Evolutionary conservation across 1,139 yeast genomes (phyloP).

Genomic region (Suhomyces yuchorum): DNA sequence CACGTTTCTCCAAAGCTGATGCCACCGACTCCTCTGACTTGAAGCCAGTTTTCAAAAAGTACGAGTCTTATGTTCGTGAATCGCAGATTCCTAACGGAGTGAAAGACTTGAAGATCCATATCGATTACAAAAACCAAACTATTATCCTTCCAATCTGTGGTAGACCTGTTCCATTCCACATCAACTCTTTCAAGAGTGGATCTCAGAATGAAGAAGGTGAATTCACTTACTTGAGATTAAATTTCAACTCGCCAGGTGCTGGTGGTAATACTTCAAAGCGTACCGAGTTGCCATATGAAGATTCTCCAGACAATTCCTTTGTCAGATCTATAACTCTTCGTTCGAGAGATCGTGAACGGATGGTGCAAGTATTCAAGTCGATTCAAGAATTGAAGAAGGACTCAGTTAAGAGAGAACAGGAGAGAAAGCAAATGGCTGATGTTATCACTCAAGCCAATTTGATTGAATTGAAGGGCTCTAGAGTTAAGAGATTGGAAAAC

Average conservation of each 20-base stretch:
- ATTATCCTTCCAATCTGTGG: slow-evolving; percentile 91
- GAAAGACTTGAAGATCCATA: slow-evolving; percentile 81
- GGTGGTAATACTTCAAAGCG: slow-evolving; percentile 70
- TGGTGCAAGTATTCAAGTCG: slow-evolving; percentile 87
- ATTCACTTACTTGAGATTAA: slow-evolving; percentile 83
- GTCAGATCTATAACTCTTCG: slow-evolving; percentile 86
- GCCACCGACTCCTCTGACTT: slow-evolving; percentile 66
- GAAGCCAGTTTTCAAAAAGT: slow-evolving; percentile 80
- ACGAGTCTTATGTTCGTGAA: slow-evolving; percentile 92
- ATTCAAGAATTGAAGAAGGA: slow-evolving; percentile 93
- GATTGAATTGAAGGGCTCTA: slow-evolving; percentile 72
- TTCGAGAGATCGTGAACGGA: slow-evolving; percentile 87
- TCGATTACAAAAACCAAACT: slow-evolving; percentile 86
- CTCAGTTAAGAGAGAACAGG: slow-evolving; percentile 86
- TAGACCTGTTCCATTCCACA: slow-evolving; percentile 97
- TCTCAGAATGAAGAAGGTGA: slow-evolving; percentile 97
- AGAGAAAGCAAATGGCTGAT: slow-evolving; percentile 90
- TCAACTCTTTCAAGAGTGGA: slow-evolving; percentile 90
- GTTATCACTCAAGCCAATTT: slow-evolving; percentile 91
- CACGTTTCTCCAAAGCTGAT: slow-evolving; percentile 75
- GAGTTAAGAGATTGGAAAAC: slow-evolving; percentile 84
- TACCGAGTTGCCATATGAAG: slow-evolving; percentile 88
- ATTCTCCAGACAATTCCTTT: slow-evolving; percentile 80
- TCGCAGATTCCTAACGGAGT: slow-evolving; percentile 85
- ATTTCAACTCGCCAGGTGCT: slow-evolving; percentile 92